These are phyloP conservation scores for Triticum urartu DNA, from an alignment of 176 grass and related monocot species.

Conservation along the genomic window DNA sequence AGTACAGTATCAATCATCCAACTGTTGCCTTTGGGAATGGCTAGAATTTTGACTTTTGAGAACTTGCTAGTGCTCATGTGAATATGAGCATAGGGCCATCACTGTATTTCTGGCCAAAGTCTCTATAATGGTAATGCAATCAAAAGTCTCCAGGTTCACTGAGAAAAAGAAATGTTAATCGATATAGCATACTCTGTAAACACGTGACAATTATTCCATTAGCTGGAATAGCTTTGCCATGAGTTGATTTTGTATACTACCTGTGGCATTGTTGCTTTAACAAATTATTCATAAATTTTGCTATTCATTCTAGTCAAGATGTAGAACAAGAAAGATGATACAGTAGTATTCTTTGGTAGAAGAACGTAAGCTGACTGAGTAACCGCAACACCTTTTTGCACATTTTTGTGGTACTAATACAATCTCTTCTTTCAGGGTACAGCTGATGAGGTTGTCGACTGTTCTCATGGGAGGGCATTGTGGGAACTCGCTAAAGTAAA, in stretches of 20 bases:
- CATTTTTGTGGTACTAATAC: not conserved
- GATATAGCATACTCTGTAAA: not conserved
- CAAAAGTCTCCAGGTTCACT: conserved; percentile 1
- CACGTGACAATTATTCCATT: not conserved
- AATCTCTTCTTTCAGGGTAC: conserved; percentile 60
- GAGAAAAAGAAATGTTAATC: not conserved
- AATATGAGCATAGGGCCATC: not conserved
- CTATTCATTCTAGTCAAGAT: conserved; percentile 11
- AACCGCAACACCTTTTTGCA: not conserved
- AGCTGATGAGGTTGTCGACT: conserved; percentile 92
- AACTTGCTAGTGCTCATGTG: not conserved
- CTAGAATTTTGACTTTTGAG: not conserved
- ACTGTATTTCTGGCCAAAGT: not conserved
- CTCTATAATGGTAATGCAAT: not conserved
- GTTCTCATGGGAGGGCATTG: conserved; percentile 79
- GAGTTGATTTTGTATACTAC: conserved; percentile 6
- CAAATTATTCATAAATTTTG: not conserved
- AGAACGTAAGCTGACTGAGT: not conserved
- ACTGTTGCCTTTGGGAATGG: not conserved
- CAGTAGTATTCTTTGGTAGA: not conserved
- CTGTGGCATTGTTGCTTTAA: not conserved
- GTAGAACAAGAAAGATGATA: not conserved
- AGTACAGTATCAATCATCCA: not conserved
- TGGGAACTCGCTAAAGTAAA: conserved; percentile 96
- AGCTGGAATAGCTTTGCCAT: not conserved